Base-by-base conservation (phyloP, 805 yeast species). In the Cyberlindnera maritima region DNA sequence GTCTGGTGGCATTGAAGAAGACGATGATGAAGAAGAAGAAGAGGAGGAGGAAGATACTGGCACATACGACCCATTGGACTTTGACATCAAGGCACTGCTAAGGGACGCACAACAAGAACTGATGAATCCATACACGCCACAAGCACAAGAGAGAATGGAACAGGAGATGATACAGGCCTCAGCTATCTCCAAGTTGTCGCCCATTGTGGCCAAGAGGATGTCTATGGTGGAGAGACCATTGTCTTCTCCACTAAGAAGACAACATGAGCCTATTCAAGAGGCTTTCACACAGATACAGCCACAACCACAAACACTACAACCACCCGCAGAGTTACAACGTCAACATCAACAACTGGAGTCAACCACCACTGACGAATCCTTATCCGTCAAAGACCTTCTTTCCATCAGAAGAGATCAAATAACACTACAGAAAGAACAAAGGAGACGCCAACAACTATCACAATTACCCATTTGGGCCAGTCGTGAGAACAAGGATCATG, bases 371-470 rank as follows among this genome's bases (percentile, higher is more conserved):
- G 31, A 17, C 2, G 3, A 18, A 7, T 41, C 21, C 1, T 38
- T 47, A 7, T 48, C 55, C 1, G 25, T 49, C 41, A 49, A 36
- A 28, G 52, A 47, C 2, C 44, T 45, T 2, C 20, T 47, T 4
- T 33, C 56, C 2, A n/a, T 38, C 2, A 34, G 48, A 36, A 44
- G 53, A 23, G 53, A 52, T 18, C 49, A 47, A 32, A 41, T 49
- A 43, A 44, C 41, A 15, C 15, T 13, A 9, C 38, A 41, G 21
- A 25, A 26, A 19, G 7, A 18, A 4, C 28, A 13, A 4, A n/a
- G n/a, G n/a, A n/a, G n/a, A n/a, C n/a, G n/a, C n/a, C 39, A 14
- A 19, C 28, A 36, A 23, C 19, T 18, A 9, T 8, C 37, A 19
- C 14, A 12, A 6, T n/a, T n/a, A n/a, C 20, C 25, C 25, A 21